phyloP scores from a whole-genome alignment of 2,329 filamentous ascomycete species.

The Niveomyces coronatus region DNA sequence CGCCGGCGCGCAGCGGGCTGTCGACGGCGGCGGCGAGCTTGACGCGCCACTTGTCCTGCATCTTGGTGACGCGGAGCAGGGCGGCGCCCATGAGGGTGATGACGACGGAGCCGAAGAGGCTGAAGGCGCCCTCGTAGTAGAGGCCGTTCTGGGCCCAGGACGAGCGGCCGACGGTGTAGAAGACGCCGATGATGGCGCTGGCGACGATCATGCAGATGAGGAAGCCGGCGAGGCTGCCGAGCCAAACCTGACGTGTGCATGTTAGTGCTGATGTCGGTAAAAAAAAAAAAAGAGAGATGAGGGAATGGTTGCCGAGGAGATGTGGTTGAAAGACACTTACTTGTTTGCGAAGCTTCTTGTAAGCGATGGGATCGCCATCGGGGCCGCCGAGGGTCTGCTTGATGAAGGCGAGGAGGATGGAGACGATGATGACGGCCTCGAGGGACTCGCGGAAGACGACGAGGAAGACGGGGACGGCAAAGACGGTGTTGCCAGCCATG shows the following conservation, averaged over 20 bases:
- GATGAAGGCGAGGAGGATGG: conserved; percentile 74
- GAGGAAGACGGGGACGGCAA: conserved; percentile 76
- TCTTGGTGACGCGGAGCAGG: conserved; percentile 69
- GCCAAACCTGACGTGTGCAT: conserved; percentile 37
- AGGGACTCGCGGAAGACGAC: conserved; percentile 80
- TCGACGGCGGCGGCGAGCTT: conserved; percentile 67
- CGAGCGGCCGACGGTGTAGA: conserved; percentile 58
- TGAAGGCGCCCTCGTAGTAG: conserved; percentile 74
- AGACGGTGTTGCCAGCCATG: conserved; percentile 55
- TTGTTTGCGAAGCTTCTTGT: conserved; percentile 59
- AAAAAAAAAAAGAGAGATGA: no score
- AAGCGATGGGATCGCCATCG: conserved; percentile 47
- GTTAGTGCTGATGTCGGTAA: no score
- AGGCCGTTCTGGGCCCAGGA: conserved; percentile 59
- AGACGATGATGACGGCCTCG: conserved; percentile 76
- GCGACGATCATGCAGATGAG: conserved; percentile 56
- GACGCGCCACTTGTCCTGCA: conserved; percentile 79
- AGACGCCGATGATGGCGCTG: conserved; percentile 58
- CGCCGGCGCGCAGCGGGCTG: conserved; percentile 33
- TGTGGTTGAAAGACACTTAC: conserved; percentile 24
- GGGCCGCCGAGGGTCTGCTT: conserved; percentile 66
- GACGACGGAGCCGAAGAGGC: conserved; percentile 63
- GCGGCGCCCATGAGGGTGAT: conserved; percentile 75
- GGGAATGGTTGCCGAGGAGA: background rate
- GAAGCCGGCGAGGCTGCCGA: conserved; percentile 52